A percentile compares a stretch with the other conserved stretches of the same genome.
phyloP scores from a whole-genome alignment of 495 filamentous ascomycete species.

The Choiromyces venosus region DNA sequence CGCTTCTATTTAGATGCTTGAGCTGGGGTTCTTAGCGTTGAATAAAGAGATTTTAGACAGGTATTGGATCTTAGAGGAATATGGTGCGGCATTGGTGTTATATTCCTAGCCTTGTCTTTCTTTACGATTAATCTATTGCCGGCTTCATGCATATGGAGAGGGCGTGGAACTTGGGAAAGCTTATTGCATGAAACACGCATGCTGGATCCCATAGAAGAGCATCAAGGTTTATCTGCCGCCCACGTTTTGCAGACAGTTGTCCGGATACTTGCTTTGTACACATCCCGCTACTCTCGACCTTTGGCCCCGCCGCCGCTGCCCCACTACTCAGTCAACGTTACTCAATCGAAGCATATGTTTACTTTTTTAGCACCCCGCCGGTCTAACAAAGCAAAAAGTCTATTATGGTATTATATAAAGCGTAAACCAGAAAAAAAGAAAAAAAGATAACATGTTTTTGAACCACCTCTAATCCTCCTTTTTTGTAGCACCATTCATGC shows the following conservation, averaged over 20 bases:
- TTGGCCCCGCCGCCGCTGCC: too few species aligned
- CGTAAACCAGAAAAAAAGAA: too few species aligned
- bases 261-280: not conserved
- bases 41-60: not conserved
- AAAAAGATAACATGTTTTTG: conserved; percentile 7
- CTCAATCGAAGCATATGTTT: not conserved
- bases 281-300: not conserved
- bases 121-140: not conserved
- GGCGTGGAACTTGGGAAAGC: not conserved
- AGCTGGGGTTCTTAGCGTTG: not conserved
- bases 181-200: not conserved
- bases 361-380: not conserved
- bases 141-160: not conserved
- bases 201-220: not conserved
- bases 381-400: not conserved
- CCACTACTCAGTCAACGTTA: not conserved
- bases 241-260: not conserved
- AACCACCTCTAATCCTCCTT: not conserved
- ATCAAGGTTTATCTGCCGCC: not conserved
- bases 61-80: not conserved
- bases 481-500: not conserved
- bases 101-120: not conserved
- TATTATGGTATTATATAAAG: not conserved
- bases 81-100: not conserved
- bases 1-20: not conserved